Evolutionary conservation across 2,329 filamentous ascomycete genomes (phyloP).

Genomic region (Juglanconis juglandina): DNA sequence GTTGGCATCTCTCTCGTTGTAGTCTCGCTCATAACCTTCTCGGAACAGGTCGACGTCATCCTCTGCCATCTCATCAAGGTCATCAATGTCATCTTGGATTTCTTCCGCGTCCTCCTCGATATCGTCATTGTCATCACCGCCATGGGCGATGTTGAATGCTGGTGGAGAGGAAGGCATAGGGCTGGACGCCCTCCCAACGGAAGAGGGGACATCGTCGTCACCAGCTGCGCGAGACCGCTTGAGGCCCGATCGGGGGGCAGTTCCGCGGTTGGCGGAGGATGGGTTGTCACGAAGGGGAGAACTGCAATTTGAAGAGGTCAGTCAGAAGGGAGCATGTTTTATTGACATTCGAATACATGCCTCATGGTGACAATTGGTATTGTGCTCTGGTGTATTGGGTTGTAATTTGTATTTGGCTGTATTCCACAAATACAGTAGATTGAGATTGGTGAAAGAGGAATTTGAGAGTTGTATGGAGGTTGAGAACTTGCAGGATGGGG

Average conservation of each 20-base stretch:
- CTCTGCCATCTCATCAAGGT: conserved; percentile 78
- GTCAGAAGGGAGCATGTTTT: not conserved
- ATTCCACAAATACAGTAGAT: not conserved
- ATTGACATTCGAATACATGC: not conserved
- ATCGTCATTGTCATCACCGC: conserved; percentile 68
- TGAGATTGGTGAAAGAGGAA: not conserved
- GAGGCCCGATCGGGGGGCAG: conserved; percentile 47
- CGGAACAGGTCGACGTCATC: conserved; percentile 77
- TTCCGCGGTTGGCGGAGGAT: conserved; percentile 78
- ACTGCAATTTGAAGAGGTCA: conserved; percentile 43
- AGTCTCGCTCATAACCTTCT: conserved; percentile 70
- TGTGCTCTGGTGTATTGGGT: too few species aligned
- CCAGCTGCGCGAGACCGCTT: conserved; percentile 54
- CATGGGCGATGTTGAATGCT: conserved; percentile 61
- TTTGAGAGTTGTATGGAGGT: not conserved
- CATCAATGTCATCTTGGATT: conserved; percentile 68
- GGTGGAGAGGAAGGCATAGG: conserved; percentile 66
- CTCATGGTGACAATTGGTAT: conserved; percentile 12
- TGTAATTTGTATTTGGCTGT: too few species aligned
- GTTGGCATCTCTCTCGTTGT: conserved; percentile 61
- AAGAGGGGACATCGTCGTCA: conserved; percentile 47
- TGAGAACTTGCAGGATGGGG: not conserved
- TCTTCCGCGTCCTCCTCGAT: conserved; percentile 65
- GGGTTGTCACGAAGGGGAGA: conserved; percentile 79
- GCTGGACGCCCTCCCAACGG: conserved; percentile 52